A percentile compares a stretch with the other conserved stretches of the same genome.
These are phyloP conservation scores for Rosa lucieae DNA, from an alignment of 306 rosid genomes.

Conservation along the genomic window DNA sequence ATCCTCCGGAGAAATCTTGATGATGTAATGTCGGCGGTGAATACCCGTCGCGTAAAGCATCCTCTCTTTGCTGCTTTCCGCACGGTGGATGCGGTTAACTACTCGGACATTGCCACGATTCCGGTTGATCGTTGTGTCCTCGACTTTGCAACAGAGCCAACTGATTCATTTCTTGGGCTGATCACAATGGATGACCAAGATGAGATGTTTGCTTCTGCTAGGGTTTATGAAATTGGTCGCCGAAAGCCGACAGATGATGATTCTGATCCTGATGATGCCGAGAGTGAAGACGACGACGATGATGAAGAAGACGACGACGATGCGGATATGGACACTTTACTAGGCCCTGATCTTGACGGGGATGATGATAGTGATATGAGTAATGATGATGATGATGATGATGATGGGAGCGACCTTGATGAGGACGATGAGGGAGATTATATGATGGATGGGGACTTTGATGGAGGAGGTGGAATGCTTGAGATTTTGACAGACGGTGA, in stretches of 20 bases:
- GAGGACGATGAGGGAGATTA: slow-evolving; percentile 68
- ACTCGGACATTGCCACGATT: slow-evolving; percentile 86
- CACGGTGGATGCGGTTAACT: slow-evolving; percentile 92
- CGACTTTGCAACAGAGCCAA: slow-evolving; percentile 85
- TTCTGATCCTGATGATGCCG: slow-evolving; percentile 98
- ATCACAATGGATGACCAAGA: slow-evolving; percentile 95
- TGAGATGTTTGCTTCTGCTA: slow-evolving; percentile 87
- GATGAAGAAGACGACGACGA: slow-evolving; percentile 61
- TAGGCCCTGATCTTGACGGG: slow-evolving; percentile 81
- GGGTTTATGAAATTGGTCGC: slow-evolving; percentile 91
- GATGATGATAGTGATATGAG: slow-evolving; percentile 79
- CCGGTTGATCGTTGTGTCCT: slow-evolving; percentile 96
- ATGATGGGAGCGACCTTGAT: slow-evolving; percentile 58
- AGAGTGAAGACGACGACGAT: slow-evolving; percentile 85
- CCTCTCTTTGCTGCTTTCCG: slow-evolving; percentile 89
- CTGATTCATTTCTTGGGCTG: slow-evolving; percentile 94
- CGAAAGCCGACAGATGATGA: slow-evolving; percentile 91
- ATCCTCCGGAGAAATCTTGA: slow-evolving; percentile 88
- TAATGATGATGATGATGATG: slow-evolving; percentile 51
- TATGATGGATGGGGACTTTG: slow-evolving; percentile 68
- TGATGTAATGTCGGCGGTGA: slow-evolving; percentile 90
- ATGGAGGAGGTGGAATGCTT: slow-evolving; percentile 59
- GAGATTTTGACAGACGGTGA: slow-evolving; percentile 73
- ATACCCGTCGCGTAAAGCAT: slow-evolving; percentile 85
- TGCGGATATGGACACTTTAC: slow-evolving; percentile 52